Conservation (phyloP, 2,329 filamentous ascomycete genomes). For the Pseudogymnoascus sp. region DNA sequence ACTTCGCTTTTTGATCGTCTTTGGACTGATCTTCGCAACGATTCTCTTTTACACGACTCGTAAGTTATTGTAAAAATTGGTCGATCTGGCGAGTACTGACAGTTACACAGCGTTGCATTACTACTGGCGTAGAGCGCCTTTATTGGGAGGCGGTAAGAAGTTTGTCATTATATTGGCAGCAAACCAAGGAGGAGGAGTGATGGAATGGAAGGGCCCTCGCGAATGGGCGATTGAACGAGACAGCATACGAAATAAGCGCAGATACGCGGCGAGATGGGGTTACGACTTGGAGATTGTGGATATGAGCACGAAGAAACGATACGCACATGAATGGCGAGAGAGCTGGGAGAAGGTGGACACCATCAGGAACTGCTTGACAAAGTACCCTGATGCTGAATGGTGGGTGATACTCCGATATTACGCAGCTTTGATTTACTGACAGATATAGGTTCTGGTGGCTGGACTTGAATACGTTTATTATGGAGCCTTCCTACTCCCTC, state of each 20-base stretch:
- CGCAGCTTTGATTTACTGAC: constrained; percentile 25
- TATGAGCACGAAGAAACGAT: constrained; percentile 98
- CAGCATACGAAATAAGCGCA: constrained; percentile 90
- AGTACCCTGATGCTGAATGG: constrained; percentile 96
- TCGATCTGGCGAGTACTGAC: constrained; percentile 17
- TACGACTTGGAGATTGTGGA: constrained; percentile 96
- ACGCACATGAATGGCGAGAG: constrained; percentile 97
- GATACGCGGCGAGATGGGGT: constrained; percentile 81
- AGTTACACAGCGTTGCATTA: constrained; percentile 35
- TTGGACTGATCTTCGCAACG: constrained; percentile 55
- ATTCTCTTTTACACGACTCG: constrained; percentile 66
- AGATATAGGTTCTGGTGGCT: constrained; percentile 96
- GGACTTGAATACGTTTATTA: constrained; percentile 94
- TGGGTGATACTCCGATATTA: constrained; percentile 41
- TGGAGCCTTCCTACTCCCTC: constrained; percentile 88
- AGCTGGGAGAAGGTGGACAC: constrained; percentile 99
- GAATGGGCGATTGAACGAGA: constrained; percentile 98
- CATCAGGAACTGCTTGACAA: constrained; percentile 78
- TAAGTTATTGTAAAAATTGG: constrained; percentile 44
- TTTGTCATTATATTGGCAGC: constrained; percentile 90
- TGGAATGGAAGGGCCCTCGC: constrained; percentile 96
- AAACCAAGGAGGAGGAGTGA: constrained; percentile 92
- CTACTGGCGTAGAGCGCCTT: constrained; percentile 64
- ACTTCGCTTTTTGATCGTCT: constrained; percentile 52
- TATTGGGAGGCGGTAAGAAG: constrained; percentile 79